phyloP scores from a whole-genome alignment of 768 basidiomycete genomes.

The Tulasnella sp. region DNA sequence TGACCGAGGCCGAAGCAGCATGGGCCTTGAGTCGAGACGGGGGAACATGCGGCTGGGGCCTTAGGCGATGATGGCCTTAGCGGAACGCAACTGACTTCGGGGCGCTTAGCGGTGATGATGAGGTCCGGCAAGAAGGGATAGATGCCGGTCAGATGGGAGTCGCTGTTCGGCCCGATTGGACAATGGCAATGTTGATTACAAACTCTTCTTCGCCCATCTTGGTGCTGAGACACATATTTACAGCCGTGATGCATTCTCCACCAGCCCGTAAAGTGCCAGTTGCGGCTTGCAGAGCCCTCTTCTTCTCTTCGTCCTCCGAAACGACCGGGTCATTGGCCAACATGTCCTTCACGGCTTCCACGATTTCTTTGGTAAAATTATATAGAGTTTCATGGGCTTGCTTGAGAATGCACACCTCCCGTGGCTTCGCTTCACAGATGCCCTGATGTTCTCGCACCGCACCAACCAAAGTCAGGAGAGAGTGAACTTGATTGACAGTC shows the following conservation, averaged over 20 bases:
- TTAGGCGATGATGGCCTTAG: not conserved
- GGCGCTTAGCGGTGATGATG: conserved; percentile 12
- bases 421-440: conserved; percentile 51
- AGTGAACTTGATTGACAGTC: conserved; percentile 91
- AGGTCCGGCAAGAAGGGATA: not conserved
- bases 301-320: conserved; percentile 81
- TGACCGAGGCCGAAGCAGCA: too few species aligned
- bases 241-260: conserved; percentile 83
- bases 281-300: conserved; percentile 75
- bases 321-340: conserved; percentile 54
- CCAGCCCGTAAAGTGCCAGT: conserved; percentile 86
- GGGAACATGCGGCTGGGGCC: conserved; percentile 14
- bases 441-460: conserved; percentile 78
- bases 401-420: conserved; percentile 67
- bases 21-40: too few species aligned
- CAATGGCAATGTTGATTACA: conserved; percentile 63
- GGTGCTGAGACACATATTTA: conserved; percentile 77
- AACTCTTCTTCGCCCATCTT: conserved; percentile 64
- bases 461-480: conserved; percentile 91
- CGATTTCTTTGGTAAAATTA: conserved; percentile 80
- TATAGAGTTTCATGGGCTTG: conserved; percentile 80
- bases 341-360: conserved; percentile 82
- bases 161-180: conserved; percentile 37
- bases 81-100: conserved; percentile 21
- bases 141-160: conserved; percentile 18